Evolutionary conservation across 768 basidiomycete species (phyloP), one percentile per base, ranked within the genome.

Genomic region (Termitomyces sp.): DNA sequence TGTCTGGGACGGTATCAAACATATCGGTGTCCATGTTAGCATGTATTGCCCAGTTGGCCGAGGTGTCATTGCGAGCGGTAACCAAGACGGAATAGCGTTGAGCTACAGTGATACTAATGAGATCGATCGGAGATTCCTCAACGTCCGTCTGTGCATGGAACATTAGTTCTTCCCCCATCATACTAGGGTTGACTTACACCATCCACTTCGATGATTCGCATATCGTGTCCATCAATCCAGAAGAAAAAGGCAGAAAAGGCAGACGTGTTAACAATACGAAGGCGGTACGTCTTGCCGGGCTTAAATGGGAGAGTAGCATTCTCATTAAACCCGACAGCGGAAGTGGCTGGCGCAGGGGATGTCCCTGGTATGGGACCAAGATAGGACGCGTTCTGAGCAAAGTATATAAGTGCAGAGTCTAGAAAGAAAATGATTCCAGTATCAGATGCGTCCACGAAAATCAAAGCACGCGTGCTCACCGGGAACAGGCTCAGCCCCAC

Each of bases 61-160:
- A 76, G 0, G 89, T 90, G 64, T 94, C 91, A 73, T 96, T 96
- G 52, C 90, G 85, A 11, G 96, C 96, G 12, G 89, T 89, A 56
- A 99, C 92, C 36, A 98, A 86, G 44, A 99, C 79, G 0, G 95
- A 96, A 74, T 96, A 97, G 20, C 96, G 87, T 73, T 98, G 96
- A 0, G 95, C 95, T 35, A 90, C 94, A 15, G 92, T 81, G 59
- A 98, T 60, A 46, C 85, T 81, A 54, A 98, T 68, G 40, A 90
- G 72, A 70, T 92, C 90, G 64, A 88, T 87, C 0, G 87, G 81
- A 44, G 77, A 89, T 63, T 88, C 87, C 69, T 91, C 81, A 2
- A 88, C 81, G 75, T 98, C 96, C 0, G 85, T 90, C 87, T 91
- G 62, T 8, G 62, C 42, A 45, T 57, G 57, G 55, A 45, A 61